Evolutionary conservation across 805 yeast species (phyloP).

Genomic region (Geotrichum ghanense): DNA sequence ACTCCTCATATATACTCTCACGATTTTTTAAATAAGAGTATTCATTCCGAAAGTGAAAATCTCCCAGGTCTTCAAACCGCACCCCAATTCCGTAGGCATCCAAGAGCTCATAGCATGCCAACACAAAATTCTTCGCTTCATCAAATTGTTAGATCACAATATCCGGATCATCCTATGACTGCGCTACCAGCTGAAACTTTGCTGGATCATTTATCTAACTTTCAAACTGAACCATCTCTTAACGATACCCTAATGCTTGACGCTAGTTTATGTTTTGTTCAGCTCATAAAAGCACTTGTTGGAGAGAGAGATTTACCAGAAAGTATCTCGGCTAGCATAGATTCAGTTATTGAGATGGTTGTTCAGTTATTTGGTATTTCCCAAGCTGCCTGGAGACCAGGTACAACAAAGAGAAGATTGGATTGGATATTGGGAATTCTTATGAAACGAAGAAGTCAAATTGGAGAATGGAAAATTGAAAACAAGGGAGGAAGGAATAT

Average conservation of each 20-base stretch:
- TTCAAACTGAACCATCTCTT: not conserved
- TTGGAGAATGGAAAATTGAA: not conserved
- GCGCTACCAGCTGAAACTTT: not conserved
- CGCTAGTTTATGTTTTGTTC: not conserved
- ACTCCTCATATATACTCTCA: too few species aligned
- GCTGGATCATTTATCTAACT: not conserved
- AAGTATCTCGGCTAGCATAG: not conserved
- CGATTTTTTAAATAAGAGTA: too few species aligned
- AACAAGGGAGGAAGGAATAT: too few species aligned
- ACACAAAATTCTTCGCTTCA: too few species aligned
- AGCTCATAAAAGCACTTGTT: not conserved
- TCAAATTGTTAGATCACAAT: too few species aligned
- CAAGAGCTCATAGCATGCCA: too few species aligned
- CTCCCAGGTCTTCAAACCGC: too few species aligned
- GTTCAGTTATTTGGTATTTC: not conserved
- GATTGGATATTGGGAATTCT: not conserved
- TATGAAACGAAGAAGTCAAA: not conserved
- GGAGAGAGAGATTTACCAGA: not conserved
- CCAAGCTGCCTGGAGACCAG: not conserved
- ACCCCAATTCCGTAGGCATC: too few species aligned
- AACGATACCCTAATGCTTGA: not conserved
- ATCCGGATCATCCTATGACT: too few species aligned
- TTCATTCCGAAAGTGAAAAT: too few species aligned
- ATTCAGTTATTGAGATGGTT: not conserved
- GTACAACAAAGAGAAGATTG: not conserved